Evolutionary conservation across 495 filamentous ascomycete genomes (phyloP).

Genomic region (Podospora didyma): DNA sequence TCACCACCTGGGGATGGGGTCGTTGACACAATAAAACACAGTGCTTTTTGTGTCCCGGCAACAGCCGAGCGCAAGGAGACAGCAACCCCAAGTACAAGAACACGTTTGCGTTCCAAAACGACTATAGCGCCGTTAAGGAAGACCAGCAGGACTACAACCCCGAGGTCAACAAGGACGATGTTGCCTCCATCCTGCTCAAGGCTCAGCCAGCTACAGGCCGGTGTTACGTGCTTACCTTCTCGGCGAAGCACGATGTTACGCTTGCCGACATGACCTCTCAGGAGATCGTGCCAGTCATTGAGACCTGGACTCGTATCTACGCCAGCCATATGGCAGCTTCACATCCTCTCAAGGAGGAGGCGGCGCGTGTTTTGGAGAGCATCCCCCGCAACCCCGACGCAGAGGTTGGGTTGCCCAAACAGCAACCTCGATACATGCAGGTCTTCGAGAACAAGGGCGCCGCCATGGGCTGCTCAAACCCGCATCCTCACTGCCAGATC

Average conservation of each 20-base stretch:
- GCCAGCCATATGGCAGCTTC: slow-evolving; percentile 68
- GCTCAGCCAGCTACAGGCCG: slow-evolving; percentile 87
- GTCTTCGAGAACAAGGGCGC: slow-evolving; percentile 99
- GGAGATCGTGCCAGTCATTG: slow-evolving; percentile 70
- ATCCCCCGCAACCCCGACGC: slow-evolving; percentile 38
- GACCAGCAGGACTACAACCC: slow-evolving; percentile 60
- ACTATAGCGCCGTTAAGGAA: slow-evolving; percentile 96
- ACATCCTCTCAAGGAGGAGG: slow-evolving; percentile 56
- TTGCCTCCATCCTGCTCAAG: slow-evolving; percentile 73
- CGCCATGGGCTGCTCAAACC: slow-evolving; percentile 98
- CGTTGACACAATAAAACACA: no score
- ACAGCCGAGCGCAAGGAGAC: slow-evolving; percentile 86
- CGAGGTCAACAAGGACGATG: slow-evolving; percentile 40
- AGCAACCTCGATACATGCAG: slow-evolving; percentile 95
- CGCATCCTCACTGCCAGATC: slow-evolving; percentile 93
- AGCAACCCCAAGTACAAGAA: slow-evolving; percentile 78
- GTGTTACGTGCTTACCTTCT: slow-evolving; percentile 97
- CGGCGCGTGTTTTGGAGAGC: slow-evolving; percentile 25
- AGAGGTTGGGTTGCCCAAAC: slow-evolving; percentile 51
- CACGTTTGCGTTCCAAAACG: slow-evolving; percentile 95
- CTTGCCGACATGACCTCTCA: slow-evolving; percentile 74
- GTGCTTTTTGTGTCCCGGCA: slow-evolving; percentile 97
- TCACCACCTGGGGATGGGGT: no score
- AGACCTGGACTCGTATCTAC: slow-evolving; percentile 88
- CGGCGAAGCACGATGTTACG: slow-evolving; percentile 82